Conservation (phyloP, 139 green algal species). For the Micractinium conductrix region DNA sequence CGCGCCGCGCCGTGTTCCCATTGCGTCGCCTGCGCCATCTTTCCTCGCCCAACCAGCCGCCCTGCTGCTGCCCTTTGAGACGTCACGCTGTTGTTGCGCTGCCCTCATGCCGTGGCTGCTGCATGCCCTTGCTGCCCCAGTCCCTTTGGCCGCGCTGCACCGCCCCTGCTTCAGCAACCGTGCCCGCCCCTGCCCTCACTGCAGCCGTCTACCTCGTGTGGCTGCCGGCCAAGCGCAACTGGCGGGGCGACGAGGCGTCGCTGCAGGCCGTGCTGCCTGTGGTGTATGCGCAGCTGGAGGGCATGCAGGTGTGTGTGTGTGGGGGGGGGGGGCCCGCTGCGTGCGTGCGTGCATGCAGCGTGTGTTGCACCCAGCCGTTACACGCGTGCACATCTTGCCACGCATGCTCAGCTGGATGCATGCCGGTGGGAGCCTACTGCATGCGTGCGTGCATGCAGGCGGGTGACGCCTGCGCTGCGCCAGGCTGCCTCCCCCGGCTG, state of each 20-base stretch:
- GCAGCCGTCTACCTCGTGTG: constrained; percentile 17
- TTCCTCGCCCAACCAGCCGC: too few species aligned
- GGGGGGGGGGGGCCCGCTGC: background rate
- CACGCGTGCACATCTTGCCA: background rate
- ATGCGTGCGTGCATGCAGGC: background rate
- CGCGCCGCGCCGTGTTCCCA: background rate
- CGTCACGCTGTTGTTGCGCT: too few species aligned
- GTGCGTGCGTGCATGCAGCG: background rate
- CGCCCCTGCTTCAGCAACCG: background rate
- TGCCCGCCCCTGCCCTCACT: background rate
- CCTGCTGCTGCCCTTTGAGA: too few species aligned
- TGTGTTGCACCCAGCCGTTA: background rate
- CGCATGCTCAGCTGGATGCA: background rate
- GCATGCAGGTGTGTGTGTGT: background rate
- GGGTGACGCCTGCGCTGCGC: background rate
- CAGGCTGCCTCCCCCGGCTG: background rate
- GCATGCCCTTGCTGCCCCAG: background rate
- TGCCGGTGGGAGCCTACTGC: background rate
- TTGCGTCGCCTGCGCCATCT: background rate
- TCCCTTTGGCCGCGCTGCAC: background rate
- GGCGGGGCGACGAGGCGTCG: background rate
- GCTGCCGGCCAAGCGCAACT: background rate
- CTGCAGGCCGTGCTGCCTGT: background rate
- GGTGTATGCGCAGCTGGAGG: background rate
- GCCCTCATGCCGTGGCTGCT: too few species aligned